phyloP scores from a whole-genome alignment of 331 rosid genomes.

The Prunus yedoensis region DNA sequence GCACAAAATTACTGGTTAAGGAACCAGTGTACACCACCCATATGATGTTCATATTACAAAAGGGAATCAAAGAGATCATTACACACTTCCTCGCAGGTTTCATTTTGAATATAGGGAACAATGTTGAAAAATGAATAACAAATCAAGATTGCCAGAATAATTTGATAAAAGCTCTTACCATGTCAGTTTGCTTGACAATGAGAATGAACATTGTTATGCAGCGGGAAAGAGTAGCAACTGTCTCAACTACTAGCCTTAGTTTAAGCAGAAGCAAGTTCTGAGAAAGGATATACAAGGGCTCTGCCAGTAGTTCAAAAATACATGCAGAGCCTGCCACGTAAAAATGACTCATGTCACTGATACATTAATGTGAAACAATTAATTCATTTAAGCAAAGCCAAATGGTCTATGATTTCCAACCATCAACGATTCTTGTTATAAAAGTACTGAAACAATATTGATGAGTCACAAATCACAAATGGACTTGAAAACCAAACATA shows the following conservation, averaged over 20 bases:
- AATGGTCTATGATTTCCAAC: background rate
- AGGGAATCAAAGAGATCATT: background rate
- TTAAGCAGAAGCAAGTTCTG: conserved; percentile 79
- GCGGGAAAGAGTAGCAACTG: conserved; percentile 76
- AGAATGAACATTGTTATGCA: conserved; percentile 74
- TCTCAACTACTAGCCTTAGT: conserved; percentile 76
- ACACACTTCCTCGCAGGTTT: background rate
- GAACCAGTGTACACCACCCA: background rate
- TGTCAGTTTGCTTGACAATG: conserved; percentile 52
- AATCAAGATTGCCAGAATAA: conserved; percentile 18
- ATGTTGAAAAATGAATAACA: background rate
- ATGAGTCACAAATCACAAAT: background rate
- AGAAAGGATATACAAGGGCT: conserved; percentile 85
- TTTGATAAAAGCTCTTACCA: conserved; percentile 47
- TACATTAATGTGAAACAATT: background rate
- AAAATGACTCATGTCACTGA: background rate
- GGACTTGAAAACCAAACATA: background rate
- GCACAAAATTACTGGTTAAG: background rate
- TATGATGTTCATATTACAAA: background rate
- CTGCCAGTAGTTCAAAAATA: conserved; percentile 90
- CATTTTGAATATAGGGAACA: background rate
- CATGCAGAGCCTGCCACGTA: conserved; percentile 73
- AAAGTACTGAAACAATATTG: conserved; percentile 1
- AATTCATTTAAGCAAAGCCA: background rate
- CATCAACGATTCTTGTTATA: background rate